Conservation (phyloP, 495 filamentous ascomycete genomes). For the Durotheca rogersii region DNA sequence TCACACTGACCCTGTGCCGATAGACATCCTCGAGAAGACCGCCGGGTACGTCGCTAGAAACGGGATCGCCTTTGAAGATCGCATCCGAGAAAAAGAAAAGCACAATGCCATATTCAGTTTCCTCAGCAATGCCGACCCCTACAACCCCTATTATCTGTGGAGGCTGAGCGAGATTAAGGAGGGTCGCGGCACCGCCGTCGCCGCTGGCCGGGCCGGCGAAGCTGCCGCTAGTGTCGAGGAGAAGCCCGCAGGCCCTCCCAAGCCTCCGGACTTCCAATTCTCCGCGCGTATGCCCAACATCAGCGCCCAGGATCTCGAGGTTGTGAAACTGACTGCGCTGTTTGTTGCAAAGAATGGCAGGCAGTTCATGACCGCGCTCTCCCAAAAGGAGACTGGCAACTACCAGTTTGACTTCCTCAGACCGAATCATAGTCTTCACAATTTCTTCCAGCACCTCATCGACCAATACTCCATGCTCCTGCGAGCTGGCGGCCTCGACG, state of each 20-base stretch:
- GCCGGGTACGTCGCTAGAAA: slow-evolving; percentile 89
- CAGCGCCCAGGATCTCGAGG: slow-evolving; percentile 90
- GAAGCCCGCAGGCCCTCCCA: slow-evolving; percentile 77
- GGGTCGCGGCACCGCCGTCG: slow-evolving; percentile 76
- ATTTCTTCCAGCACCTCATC: slow-evolving; percentile 87
- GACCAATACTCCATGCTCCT: slow-evolving; percentile 92
- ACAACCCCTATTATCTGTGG: slow-evolving; percentile 88
- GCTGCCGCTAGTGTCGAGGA: slow-evolving; percentile 52
- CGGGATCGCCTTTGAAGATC: slow-evolving; percentile 81
- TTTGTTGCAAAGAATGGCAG: slow-evolving; percentile 91
- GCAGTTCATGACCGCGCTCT: slow-evolving; percentile 82
- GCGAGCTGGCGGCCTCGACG: slow-evolving; percentile 65
- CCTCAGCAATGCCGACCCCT: slow-evolving; percentile 74
- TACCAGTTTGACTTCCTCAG: slow-evolving; percentile 96
- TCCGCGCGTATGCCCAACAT: slow-evolving; percentile 97
- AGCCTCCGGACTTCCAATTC: slow-evolving; percentile 90
- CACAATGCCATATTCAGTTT: slow-evolving; percentile 92
- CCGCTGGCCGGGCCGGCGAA: slow-evolving; percentile 75
- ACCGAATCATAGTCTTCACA: slow-evolving; percentile 91
- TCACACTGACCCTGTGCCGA: slow-evolving; percentile 67
- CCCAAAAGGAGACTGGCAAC: slow-evolving; percentile 85
- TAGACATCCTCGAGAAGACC: slow-evolving; percentile 90
- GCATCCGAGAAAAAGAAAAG: slow-evolving; percentile 81
- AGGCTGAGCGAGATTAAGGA: slow-evolving; percentile 79
- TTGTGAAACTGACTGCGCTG: slow-evolving; percentile 84